phyloP scores from a whole-genome alignment of 1,139 yeast genomes.

The Yamadazyma aaseri region DNA sequence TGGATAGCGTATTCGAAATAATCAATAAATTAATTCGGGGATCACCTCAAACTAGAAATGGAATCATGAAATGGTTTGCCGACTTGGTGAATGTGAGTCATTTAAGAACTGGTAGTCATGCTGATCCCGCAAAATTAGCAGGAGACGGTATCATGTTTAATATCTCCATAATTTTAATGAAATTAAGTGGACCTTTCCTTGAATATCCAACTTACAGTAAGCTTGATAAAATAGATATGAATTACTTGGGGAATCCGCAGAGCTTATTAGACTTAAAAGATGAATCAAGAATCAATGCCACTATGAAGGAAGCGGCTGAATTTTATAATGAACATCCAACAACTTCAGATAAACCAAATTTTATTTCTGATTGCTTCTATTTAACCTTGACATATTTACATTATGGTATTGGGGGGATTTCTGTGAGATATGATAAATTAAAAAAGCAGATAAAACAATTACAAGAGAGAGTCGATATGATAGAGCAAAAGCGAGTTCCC shows the following conservation, averaged over 20 bases:
- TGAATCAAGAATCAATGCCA: conserved; percentile 81
- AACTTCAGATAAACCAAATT: conserved; percentile 50
- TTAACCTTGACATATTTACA: conserved; percentile 76
- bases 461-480: conserved; percentile 49
- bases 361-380: conserved; percentile 85
- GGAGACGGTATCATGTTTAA: conserved; percentile 84
- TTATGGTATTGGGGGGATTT: conserved; percentile 85
- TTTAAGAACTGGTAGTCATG: conserved; percentile 83
- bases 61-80: conserved; percentile 66
- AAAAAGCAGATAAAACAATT: conserved; percentile 52
- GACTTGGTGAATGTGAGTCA: conserved; percentile 76
- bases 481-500: conserved; percentile 33
- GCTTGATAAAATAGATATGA: conserved; percentile 71
- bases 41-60: conserved; percentile 60
- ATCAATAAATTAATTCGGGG: conserved; percentile 78
- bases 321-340: conserved; percentile 36
- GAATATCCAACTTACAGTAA: conserved; percentile 60
- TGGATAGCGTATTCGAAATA: conserved; percentile 65
- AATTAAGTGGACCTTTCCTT: conserved; percentile 80
- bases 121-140: conserved; percentile 64
- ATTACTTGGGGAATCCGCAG: conserved; percentile 47
- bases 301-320: conserved; percentile 65
- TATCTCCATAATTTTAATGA: conserved; percentile 62
- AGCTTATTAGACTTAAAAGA: conserved; percentile 64
- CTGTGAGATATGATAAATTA: conserved; percentile 55